Evolutionary conservation across 1,284 basidiomycete species (phyloP), one percentile per base, ranked within the genome.

Genomic region (Cutaneotrichosporon cutaneum): DNA sequence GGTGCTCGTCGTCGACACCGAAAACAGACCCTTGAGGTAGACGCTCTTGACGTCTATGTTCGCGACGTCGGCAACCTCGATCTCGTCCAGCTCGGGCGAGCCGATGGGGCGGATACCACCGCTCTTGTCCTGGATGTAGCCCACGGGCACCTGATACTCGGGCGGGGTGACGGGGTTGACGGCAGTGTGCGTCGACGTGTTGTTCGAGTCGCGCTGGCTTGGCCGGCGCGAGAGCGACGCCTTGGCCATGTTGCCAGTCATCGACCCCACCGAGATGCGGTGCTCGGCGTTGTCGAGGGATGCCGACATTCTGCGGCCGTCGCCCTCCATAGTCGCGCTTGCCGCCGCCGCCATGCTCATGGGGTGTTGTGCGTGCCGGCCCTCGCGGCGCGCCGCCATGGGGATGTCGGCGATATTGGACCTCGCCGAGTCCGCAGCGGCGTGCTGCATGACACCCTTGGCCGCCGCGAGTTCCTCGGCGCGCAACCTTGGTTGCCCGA

Each of bases 1-100:
- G 9, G 93, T 94, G 36, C 92, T 91, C 0, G 95, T 99, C 11
- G 95, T 99, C 33, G 92, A 90, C 44, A 98, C 95, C 86, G 90
- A 92, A 82, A 94, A 94, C 54, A 94, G 73, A 3, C 92, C 91
- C 79, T 94, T 94, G 71, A 94, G 80, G 79, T 90, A 93, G 27
- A 93, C 86, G 10, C 91, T 90, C 80, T 93, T 94, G 73, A 90
- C 88, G 56, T 91, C 90, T 64, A 59, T 62, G 54, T 66, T 60
- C 22, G 66, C 64, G 22, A 67, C 67, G 11, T 68, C 65, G n/a
- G 69, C 60, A 3, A 60, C 59, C 21, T 70, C 69, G 22, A 60
- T 55, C 54, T 68, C 69, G 44, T 67, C 66, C 14, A 57, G 47
- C 33, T 64, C 63, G 22, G 63, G 62, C n/a, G 58, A 58, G 18